Conservation (phyloP, 2,329 filamentous ascomycete genomes). For the Neoarthrinium moseri region DNA sequence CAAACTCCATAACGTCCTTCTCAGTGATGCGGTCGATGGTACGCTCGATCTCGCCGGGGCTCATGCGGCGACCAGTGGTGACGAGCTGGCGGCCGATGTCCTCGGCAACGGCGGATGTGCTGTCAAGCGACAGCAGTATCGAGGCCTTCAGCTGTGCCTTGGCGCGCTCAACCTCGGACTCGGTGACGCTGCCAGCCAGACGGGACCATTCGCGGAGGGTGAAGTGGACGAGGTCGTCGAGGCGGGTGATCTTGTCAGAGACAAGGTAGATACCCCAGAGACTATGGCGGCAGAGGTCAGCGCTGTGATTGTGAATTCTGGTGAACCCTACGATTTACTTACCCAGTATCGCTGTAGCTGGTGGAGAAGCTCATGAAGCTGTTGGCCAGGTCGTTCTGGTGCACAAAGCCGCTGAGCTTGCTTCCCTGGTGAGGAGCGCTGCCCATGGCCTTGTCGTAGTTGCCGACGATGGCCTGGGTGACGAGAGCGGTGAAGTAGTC, state of each 20-base stretch:
- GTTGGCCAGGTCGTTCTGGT: conserved; percentile 94
- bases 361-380: conserved; percentile 99
- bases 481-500: conserved; percentile 99
- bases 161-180: conserved; percentile 93
- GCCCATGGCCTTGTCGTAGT: conserved; percentile 99
- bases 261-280: conserved; percentile 99
- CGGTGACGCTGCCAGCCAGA: conserved; percentile 81
- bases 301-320: conserved; percentile 1
- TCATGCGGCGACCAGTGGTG: conserved; percentile 91
- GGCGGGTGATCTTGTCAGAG: conserved; percentile 78
- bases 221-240: conserved; percentile 98
- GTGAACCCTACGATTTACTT: conserved; percentile 38
- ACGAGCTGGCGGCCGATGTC: conserved; percentile 98
- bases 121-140: conserved; percentile 93
- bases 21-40: conserved; percentile 85
- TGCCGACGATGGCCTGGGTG: conserved; percentile 96
- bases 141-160: conserved; percentile 99
- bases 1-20: conserved; percentile 97
- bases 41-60: conserved; percentile 90
- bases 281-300: conserved; percentile 56
- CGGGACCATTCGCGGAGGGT: conserved; percentile 97
- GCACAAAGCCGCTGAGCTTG: conserved; percentile 94
- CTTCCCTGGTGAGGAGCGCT: conserved; percentile 96
- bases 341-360: conserved; percentile 99
- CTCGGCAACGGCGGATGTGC: conserved; percentile 94